Base-by-base conservation (phyloP, 2,329 filamentous ascomycete genomes). In the Epicoccum nigrum region DNA sequence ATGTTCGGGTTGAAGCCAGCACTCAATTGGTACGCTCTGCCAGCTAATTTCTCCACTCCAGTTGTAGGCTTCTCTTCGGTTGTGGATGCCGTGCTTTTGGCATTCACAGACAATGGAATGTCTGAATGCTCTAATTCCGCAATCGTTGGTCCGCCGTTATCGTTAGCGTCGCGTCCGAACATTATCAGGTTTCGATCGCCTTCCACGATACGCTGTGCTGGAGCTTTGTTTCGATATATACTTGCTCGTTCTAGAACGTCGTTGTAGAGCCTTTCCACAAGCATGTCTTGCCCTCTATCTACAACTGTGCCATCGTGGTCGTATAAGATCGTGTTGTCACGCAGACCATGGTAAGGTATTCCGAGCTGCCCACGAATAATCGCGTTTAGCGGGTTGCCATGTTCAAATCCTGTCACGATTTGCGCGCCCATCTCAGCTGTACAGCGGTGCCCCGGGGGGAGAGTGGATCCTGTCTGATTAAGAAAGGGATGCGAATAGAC, bases 361-460 rank as follows among this genome's bases (percentile, higher is more conserved):
- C 88, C 89, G 40, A 99, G 81, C 73, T 99, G 95, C 13, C 90
- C 92, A 60, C 94, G 87, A 49, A 99, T 86, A 53, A 99, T 85
- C 40, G 92, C 85, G 69, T 97, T 95, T 62, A 99, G 77, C 4
- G 94, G 94, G 64, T 99, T 99, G 15, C 95, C 95, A 59, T 90
- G 85, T 60, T 97, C 92, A 70, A 97, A 99, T 0, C 94, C 94
- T 27, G 95, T 97, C 55, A 99, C 92, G 54, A 99, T 97, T 81
- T 99, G 96, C 47, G 93, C 94, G 21, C 94, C 94, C 86, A 97
- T 95, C 72, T 99, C 94, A 25, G 91, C 94, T 16, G 92, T 97
- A 67, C 88, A 88, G 42, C 75, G 83, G 71, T 81, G 83, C 74
- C 79, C 69, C 59, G 79, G 64, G 69, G 79, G 75, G 68, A 85